Percentiles rank a stretch among this genome's conserved stretches.
These are phyloP conservation scores for Verticillium nonalfalfae DNA, from an alignment of 2,329 filamentous ascomycete genomes.

Conservation along the genomic window DNA sequence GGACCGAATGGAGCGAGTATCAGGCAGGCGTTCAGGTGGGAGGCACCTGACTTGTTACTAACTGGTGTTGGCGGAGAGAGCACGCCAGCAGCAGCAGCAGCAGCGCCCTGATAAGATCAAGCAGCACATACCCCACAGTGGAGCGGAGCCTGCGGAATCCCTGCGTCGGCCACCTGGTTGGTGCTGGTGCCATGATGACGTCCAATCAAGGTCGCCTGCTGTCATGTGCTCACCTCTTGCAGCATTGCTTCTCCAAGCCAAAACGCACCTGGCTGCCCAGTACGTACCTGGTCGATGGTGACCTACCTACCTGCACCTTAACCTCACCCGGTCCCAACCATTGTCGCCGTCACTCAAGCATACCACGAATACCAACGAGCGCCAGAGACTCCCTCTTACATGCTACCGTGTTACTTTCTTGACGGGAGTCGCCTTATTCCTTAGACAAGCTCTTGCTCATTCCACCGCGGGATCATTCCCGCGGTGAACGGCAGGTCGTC, in stretches of 20 bases:
- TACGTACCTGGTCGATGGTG: background rate
- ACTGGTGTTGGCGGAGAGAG: no score
- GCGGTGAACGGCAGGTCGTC: slow-evolving; percentile 18
- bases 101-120: background rate
- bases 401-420: background rate
- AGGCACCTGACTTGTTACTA: background rate
- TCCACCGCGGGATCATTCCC: slow-evolving; percentile 27
- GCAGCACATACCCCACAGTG: background rate
- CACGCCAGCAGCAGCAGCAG: background rate
- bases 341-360: background rate
- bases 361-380: background rate
- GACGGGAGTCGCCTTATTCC: background rate
- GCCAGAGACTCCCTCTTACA: background rate
- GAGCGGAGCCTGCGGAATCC: background rate
- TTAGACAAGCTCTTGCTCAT: background rate
- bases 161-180: background rate
- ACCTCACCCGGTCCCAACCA: background rate
- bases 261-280: background rate
- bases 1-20: no score
- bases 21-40: no score
- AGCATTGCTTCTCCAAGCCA: background rate
- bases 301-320: background rate
- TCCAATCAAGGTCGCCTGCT: background rate
- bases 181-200: background rate
- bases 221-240: background rate